These are phyloP conservation scores for Neurospora sp. DNA, from an alignment of 495 filamentous ascomycete species.

Conservation along the genomic window DNA sequence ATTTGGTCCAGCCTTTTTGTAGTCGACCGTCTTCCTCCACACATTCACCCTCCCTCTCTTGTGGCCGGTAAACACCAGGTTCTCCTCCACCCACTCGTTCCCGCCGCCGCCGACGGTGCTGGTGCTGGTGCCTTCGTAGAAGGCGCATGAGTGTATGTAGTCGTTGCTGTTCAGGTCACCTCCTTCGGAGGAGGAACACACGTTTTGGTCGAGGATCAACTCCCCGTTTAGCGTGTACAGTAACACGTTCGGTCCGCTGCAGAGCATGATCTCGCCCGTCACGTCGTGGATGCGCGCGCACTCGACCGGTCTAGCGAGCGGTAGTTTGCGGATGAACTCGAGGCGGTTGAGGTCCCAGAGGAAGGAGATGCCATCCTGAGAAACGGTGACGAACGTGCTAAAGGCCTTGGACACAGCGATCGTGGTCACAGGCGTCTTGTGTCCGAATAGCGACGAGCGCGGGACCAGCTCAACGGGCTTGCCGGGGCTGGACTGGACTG, in stretches of 20 bases:
- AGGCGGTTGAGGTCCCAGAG: conserved; percentile 91
- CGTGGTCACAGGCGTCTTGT: conserved; percentile 66
- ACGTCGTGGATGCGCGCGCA: conserved; percentile 83
- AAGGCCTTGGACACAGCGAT: conserved; percentile 82
- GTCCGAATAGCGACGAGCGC: conserved; percentile 77
- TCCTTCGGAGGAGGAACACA: conserved; percentile 53
- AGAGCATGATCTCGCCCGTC: conserved; percentile 77
- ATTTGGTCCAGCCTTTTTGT: conserved; percentile 13
- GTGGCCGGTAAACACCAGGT: conserved; percentile 83
- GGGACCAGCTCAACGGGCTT: conserved; percentile 72
- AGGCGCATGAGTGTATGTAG: conserved; percentile 67
- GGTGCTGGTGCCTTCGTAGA: conserved; percentile 62
- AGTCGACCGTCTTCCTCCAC: conserved; percentile 41
- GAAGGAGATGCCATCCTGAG: conserved; percentile 67
- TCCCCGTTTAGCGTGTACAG: conserved; percentile 89
- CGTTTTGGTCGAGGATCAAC: conserved; percentile 65
- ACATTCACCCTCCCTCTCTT: conserved; percentile 72
- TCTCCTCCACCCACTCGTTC: conserved; percentile 86
- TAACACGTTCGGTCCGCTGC: conserved; percentile 57
- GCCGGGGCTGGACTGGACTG: conserved; percentile 39
- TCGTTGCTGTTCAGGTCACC: conserved; percentile 32
- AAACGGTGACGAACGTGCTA: conserved; percentile 72
- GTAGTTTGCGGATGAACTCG: conserved; percentile 71
- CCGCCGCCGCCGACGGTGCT: conserved; percentile 27
- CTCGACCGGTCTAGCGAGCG: conserved; percentile 39